Evolutionary conservation across 2,329 filamentous ascomycete species (phyloP), one percentile per base, ranked within the genome.

Genomic region (Colletotrichum costaricense): DNA sequence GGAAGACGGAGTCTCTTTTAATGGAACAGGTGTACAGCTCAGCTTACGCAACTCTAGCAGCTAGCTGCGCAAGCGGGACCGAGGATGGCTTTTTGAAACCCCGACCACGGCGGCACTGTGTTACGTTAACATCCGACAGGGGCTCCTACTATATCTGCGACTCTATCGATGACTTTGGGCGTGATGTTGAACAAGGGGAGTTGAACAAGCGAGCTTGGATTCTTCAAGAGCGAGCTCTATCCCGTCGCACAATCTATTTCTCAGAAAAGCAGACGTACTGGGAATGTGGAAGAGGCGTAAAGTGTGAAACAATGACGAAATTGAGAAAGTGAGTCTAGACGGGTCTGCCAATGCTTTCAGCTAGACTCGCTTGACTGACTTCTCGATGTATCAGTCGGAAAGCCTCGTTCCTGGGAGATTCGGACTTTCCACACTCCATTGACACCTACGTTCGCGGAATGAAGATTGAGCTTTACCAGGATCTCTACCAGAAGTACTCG

Each of bases 151-250:
- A 58, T 1, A 19, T 81, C 8, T 81, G 79, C 42, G 59, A 77
- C 6, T n/a, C 68, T 1, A 77, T 82, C 2, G 82, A 84, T 59
- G 76, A 84, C 69, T 84, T 84, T 70, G 55, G 75, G 3, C 19
- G 46, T 16, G 69, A 85, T 14, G 81, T 84, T 1, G 72, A 79
- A 0, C 54, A 80, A 0, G 75, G 80, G 0, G 12, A 70, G 0
- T 69, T 86, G 3, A 83, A 80, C 59, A 74, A 74, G 3, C 76
- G 84, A 0, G 84, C 79, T 0, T 85, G 84, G 84, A 82, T 84
- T 1, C 62, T 84, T 1, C 84, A 85, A 64, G 84, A 85, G 67
- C 77, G 79, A 8, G 79, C 78, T 0, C 73, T 85, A 0, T 78
- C 83, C 0, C 78, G 79, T 5, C 76, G 84, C 12, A 82, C 80